A percentile compares a stretch with the other conserved stretches of the same genome.
Conservation (phyloP, 2,329 filamentous ascomycete genomes). For the Rutstroemia sp. region DNA sequence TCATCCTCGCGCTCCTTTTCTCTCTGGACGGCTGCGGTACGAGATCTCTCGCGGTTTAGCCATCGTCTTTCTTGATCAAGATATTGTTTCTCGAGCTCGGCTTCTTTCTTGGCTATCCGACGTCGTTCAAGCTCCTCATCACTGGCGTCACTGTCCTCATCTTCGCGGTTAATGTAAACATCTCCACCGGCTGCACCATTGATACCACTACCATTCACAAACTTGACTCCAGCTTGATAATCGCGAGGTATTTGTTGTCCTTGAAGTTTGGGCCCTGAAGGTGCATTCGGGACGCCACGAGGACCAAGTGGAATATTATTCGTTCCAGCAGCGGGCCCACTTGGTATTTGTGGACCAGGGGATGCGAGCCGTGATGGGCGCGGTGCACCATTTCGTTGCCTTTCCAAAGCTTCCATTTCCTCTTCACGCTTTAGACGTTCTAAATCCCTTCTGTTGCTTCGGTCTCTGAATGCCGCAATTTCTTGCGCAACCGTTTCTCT, state of each 20-base stretch:
- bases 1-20: conserved; percentile 75
- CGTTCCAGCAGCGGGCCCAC: conserved; percentile 52
- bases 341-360: conserved; percentile 48
- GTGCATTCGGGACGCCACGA: conserved; percentile 64
- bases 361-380: conserved; percentile 64
- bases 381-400: conserved; percentile 60
- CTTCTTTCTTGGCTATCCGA: conserved; percentile 60
- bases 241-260: conserved; percentile 58
- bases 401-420: conserved; percentile 82
- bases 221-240: conserved; percentile 70
- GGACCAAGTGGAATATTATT: conserved; percentile 76
- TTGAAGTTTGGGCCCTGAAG: conserved; percentile 60
- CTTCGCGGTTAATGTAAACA: conserved; percentile 55
- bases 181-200: conserved; percentile 45
- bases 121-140: conserved; percentile 79
- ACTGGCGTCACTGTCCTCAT: conserved; percentile 80
- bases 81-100: conserved; percentile 74
- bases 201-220: conserved; percentile 71
- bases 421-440: conserved; percentile 85
- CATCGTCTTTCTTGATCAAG: conserved; percentile 82
- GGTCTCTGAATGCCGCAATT: conserved; percentile 88
- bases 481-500: conserved; percentile 89
- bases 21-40: conserved; percentile 77
- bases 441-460: conserved; percentile 80
- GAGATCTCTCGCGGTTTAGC: conserved; percentile 80